Conservation (phyloP, 2,329 filamentous ascomycete genomes). For the Metarhizium rileyi region DNA sequence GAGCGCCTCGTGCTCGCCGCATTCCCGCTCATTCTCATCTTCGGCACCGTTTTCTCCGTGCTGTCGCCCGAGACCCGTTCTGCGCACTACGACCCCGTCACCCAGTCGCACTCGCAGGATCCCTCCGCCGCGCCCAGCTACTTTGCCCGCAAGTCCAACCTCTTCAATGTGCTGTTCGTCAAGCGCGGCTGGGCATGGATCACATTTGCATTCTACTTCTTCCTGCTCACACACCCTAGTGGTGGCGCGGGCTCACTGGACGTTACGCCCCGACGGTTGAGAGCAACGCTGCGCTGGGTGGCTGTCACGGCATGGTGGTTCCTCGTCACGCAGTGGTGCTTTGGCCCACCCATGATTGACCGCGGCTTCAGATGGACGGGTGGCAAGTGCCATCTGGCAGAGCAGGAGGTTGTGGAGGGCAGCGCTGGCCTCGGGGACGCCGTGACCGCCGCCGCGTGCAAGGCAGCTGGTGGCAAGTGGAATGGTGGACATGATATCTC, state of each 20-base stretch:
- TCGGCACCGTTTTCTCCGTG: slow-evolving; percentile 72
- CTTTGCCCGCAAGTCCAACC: slow-evolving; percentile 87
- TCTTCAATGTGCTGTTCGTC: slow-evolving; percentile 89
- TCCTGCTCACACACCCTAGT: slow-evolving; percentile 59
- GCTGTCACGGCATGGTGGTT: slow-evolving; percentile 73
- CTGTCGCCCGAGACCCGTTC: slow-evolving; percentile 63
- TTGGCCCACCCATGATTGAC: slow-evolving; percentile 84
- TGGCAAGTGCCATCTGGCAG: slow-evolving; percentile 62
- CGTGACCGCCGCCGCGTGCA: slow-evolving; percentile 71
- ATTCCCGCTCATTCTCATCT: slow-evolving; percentile 69
- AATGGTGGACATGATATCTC: slow-evolving; percentile 92
- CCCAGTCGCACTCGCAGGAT: slow-evolving; percentile 54
- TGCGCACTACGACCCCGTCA: slow-evolving; percentile 49
- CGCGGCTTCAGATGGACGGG: slow-evolving; percentile 82
- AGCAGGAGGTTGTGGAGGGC: slow-evolving; percentile 36
- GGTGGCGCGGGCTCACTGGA: slow-evolving; percentile 20
- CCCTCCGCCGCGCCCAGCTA: slow-evolving; percentile 59
- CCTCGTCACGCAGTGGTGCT: slow-evolving; percentile 91
- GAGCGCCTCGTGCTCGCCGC: slow-evolving; percentile 55
- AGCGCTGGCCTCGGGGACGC: slow-evolving; percentile 38
- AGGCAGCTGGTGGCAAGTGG: slow-evolving; percentile 74
- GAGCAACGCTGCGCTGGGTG: slow-evolving; percentile 58
- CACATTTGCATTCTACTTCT: slow-evolving; percentile 60
- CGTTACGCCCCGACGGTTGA: slow-evolving; percentile 29
- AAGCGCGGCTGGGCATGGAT: slow-evolving; percentile 95